phyloP scores from a whole-genome alignment of 805 yeast species.

The Saturnispora galanensis region DNA sequence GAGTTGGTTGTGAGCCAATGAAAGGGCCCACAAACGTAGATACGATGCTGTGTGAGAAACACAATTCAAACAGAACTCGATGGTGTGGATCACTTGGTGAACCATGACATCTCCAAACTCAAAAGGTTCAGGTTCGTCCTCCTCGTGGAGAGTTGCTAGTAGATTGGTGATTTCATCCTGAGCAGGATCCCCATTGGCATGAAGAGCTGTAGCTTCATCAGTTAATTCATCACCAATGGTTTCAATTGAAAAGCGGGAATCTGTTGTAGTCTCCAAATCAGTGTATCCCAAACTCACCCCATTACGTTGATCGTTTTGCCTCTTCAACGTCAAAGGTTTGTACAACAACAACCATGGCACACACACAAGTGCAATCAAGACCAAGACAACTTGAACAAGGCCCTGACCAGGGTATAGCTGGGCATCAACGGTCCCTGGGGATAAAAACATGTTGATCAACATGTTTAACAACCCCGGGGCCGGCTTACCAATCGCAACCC shows the following conservation, averaged over 20 bases:
- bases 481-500: conserved; percentile 50
- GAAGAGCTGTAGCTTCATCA: background rate
- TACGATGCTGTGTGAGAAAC: conserved; percentile 76
- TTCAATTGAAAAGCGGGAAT: conserved; percentile 9
- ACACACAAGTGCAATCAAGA: conserved; percentile 53
- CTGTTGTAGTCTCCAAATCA: conserved; percentile 34
- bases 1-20: conserved; percentile 72
- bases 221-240: background rate
- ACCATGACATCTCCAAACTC: conserved; percentile 62
- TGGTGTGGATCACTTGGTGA: conserved; percentile 73
- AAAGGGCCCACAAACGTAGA: conserved; percentile 68
- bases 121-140: conserved; percentile 33
- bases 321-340: conserved; percentile 43
- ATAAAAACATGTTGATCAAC: conserved; percentile 65
- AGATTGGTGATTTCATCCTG: conserved; percentile 21
- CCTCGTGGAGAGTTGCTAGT: conserved; percentile 13
- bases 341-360: conserved; percentile 64
- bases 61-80: conserved; percentile 71
- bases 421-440: conserved; percentile 63
- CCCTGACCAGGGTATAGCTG: conserved; percentile 59
- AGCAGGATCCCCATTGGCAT: conserved; percentile 12
- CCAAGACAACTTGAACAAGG: conserved; percentile 45
- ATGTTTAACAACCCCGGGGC: conserved; percentile 69
- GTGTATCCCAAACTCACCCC: conserved; percentile 43
- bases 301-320: conserved; percentile 33